Base-by-base conservation (phyloP, 768 basidiomycete genomes). In the Basidioascus undulatus region DNA sequence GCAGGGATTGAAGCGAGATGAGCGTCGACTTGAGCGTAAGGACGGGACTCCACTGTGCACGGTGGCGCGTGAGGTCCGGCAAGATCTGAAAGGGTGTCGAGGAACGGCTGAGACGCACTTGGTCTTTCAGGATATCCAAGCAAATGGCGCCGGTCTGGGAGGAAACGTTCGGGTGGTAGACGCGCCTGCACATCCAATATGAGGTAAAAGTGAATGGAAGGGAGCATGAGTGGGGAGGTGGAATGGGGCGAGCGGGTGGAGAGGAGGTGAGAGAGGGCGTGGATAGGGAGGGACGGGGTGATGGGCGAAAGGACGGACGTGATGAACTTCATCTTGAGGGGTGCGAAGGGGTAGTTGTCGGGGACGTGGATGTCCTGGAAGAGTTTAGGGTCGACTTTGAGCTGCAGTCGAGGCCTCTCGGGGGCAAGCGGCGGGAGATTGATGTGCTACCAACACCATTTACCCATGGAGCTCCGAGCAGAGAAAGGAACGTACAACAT, bases 291-390 rank as follows among this genome's bases (percentile, higher is more conserved):
- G 15, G n/a, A 19, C 24, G 15, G 23, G 26, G 19, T 27, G n/a
- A 12, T 21, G 18, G 21, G 26, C 37, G 18, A 39, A n/a, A 32
- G 38, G 40, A 47, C 31, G 21, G 39, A 24, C 28, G 87, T 96
- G 46, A 89, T 73, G 61, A 96, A 94, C 57, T 86, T 87, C 83
- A 94, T 92, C 67, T 94, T 92, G 40, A 87, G 76, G 0, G 89
- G 84, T 55, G 84, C 78, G 41, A 62, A 62, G 1, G 60, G 60
- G 37, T 59, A 57, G 28, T 19, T 20, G 23, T 33, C 28, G 6
- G 32, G 39, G 6, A 33, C 39, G 39, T 19, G 13, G 21, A 40
- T 21, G 32, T 30, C 28, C 28, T 30, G 28, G 28, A 15, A 30
- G n/a, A n/a, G n/a, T n/a, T n/a, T n/a, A n/a, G n/a, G n/a, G n/a